Conservation (phyloP, 2,329 filamentous ascomycete species). For the Grosmannia penicillata region DNA sequence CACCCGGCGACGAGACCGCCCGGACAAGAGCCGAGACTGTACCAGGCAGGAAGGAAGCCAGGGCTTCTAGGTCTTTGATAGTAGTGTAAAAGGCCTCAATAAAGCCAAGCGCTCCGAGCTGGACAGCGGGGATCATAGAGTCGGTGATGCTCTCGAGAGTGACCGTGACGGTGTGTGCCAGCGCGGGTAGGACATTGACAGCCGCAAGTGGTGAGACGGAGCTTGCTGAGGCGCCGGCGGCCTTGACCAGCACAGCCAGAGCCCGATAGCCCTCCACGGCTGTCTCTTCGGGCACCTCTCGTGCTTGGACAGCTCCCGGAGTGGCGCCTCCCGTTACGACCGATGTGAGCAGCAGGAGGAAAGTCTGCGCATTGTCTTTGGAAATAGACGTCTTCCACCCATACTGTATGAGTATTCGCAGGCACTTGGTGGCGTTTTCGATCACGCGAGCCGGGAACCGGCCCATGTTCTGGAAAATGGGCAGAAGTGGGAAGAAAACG, state of each 20-base stretch:
- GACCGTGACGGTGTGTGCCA: slow-evolving; percentile 72
- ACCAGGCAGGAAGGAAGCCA: slow-evolving; percentile 78
- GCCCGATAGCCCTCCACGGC: slow-evolving; percentile 56
- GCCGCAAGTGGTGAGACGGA: slow-evolving; percentile 29
- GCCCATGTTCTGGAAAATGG: slow-evolving; percentile 66
- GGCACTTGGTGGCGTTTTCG: slow-evolving; percentile 62
- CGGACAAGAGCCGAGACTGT: slow-evolving; percentile 72
- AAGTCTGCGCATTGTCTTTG: slow-evolving; percentile 61
- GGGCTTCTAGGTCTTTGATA: slow-evolving; percentile 55
- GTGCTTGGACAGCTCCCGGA: slow-evolving; percentile 20
- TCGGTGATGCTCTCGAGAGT: slow-evolving; percentile 60
- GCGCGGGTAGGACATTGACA: slow-evolving; percentile 52
- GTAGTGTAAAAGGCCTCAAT: slow-evolving; percentile 46
- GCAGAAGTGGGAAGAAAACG: slow-evolving; percentile 81
- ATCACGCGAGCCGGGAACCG: slow-evolving; percentile 55
- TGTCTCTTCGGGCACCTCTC: slow-evolving; percentile 55
- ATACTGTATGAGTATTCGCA: slow-evolving; percentile 56
- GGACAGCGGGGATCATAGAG: slow-evolving; percentile 50
- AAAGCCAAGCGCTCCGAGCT: slow-evolving; percentile 52
- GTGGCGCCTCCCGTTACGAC: slow-evolving; percentile 60
- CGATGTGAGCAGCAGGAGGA: slow-evolving; percentile 73
- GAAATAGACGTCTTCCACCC: slow-evolving; percentile 68
- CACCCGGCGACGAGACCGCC: slow-evolving; percentile 52
- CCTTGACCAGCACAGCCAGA: slow-evolving; percentile 49
- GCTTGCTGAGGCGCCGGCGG: slow-evolving; percentile 25